A percentile compares a stretch with the other conserved stretches of the same genome.
phyloP scores from a whole-genome alignment of 2,329 filamentous ascomycete genomes.

The Xylaria hypoxylon region DNA sequence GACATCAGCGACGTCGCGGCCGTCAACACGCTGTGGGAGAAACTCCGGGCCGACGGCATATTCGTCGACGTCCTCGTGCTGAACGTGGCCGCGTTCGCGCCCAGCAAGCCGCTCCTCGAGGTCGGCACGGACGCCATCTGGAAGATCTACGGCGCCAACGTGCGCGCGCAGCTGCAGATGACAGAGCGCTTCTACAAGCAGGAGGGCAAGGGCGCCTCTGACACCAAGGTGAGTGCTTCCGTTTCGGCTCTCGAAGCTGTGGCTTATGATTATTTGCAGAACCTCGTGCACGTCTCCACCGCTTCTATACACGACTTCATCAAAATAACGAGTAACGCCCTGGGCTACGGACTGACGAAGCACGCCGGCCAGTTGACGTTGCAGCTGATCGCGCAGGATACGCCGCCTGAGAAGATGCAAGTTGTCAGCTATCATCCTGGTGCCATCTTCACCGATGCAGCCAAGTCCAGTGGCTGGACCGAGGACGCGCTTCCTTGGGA shows the following conservation, averaged over 20 bases:
- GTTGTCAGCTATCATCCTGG: constrained; percentile 57
- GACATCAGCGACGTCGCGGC: constrained; percentile 45
- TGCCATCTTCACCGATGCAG: constrained; percentile 51
- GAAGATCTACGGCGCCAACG: constrained; percentile 48
- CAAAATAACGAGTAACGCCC: constrained; percentile 48
- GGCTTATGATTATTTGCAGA: neutral
- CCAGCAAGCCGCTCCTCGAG: constrained; percentile 43
- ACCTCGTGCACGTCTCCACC: constrained; percentile 30
- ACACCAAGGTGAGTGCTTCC: constrained; percentile 34
- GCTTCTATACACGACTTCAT: constrained; percentile 48
- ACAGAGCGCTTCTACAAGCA: constrained; percentile 53
- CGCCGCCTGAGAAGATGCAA: constrained; percentile 51
- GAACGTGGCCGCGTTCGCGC: constrained; percentile 45
- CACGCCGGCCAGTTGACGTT: constrained; percentile 52
- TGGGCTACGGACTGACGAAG: constrained; percentile 55
- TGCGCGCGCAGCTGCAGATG: constrained; percentile 49
- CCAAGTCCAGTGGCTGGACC: constrained; percentile 41
- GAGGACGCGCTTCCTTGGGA: constrained; percentile 46
- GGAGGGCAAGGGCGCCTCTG: constrained; percentile 35
- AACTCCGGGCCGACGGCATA: constrained; percentile 39
- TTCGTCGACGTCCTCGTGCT: constrained; percentile 53
- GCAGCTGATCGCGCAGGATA: constrained; percentile 55
- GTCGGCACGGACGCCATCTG: constrained; percentile 43
- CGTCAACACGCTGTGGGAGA: constrained; percentile 51
- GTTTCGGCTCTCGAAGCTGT: neutral